Percentiles rank a stretch among this genome's conserved stretches.
Evolutionary conservation across 768 basidiomycete species (phyloP).

Genomic region (Boletus edulis): DNA sequence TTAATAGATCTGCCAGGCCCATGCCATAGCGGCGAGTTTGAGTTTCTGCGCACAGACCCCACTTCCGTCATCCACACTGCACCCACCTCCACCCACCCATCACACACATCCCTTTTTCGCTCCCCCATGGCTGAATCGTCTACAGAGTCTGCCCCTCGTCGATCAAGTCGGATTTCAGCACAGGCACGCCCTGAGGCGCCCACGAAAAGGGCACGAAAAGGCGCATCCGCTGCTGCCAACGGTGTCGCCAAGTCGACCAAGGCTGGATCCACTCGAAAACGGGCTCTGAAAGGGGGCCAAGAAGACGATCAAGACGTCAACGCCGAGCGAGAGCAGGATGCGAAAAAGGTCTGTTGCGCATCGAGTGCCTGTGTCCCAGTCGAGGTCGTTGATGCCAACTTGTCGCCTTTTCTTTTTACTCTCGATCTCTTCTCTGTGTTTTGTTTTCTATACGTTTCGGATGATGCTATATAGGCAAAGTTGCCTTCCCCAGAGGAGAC

Average conservation of each 20-base stretch:
- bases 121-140: constrained; percentile 10
- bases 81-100: neutral
- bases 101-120: neutral
- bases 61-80: constrained; percentile 3
- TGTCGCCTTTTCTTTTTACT: neutral
- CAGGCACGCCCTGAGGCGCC: constrained; percentile 39
- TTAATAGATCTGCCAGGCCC: constrained; percentile 11
- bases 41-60: constrained; percentile 26
- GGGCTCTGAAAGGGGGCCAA: constrained; percentile 22
- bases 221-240: constrained; percentile 14
- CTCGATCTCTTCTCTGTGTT: neutral
- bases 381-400: neutral
- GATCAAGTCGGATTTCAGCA: constrained; percentile 56
- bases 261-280: constrained; percentile 37
- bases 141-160: constrained; percentile 39
- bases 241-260: constrained; percentile 26
- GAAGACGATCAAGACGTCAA: constrained; percentile 16
- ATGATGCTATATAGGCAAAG: constrained; percentile 12
- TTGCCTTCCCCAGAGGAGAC: constrained; percentile 14
- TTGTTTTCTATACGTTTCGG: neutral
- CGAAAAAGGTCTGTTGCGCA: constrained; percentile 25
- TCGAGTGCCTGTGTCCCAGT: neutral
- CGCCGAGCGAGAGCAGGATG: constrained; percentile 14
- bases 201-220: constrained; percentile 14
- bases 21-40: constrained; percentile 17